Evolutionary conservation across 371 early-diverging fungal genomes (phyloP), one percentile per base, ranked within the genome.

Genomic region (Coemansia sp.): DNA sequence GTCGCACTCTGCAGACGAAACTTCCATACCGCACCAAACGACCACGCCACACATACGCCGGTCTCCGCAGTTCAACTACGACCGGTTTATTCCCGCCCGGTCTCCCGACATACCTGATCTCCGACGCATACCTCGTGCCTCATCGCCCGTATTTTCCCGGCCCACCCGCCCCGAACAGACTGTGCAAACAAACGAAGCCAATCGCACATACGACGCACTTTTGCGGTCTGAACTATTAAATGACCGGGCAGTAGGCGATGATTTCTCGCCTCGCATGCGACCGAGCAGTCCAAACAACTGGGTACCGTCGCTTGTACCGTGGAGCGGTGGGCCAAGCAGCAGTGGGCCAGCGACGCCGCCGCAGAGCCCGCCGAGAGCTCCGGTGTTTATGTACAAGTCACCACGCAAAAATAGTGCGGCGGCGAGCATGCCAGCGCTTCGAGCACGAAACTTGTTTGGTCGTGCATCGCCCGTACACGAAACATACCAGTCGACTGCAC

Each of bases 191-290:
- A 69, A 77, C 51, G 69, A 69, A 47, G 77, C 77, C 2, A 77
- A 77, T 66, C 72, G 77, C 66, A 77, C 77, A 4, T 77, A 77
- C 62, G 70, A 69, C 50, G 77, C 77, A 6, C 64, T 77, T 18
- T 53, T 77, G 67, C 72, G 77, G 16, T 53, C 77, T 18, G 77
- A 77, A 66, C 75, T 77, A 16, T 58, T 77, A 24, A 69, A 74
- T 54, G 77, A 73, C 61, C 51, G 69, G 13, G 39, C 69, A 0
- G 56, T 64, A 1, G 64, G 47, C 14, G 60, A 61, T 45, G 69
- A 63, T 39, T 47, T 67, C 5, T 48, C 50, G 10, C 11, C 61
- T n/a, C 72, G 68, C 11, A 58, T 62, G 34, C 71, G 63, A 10
- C 27, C 63, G n/a, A 61, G 63, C 59, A 65, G 66, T 31, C 74